Evolutionary conservation across 306 rosid genomes (phyloP).

Genomic region (Vicia villosa): DNA sequence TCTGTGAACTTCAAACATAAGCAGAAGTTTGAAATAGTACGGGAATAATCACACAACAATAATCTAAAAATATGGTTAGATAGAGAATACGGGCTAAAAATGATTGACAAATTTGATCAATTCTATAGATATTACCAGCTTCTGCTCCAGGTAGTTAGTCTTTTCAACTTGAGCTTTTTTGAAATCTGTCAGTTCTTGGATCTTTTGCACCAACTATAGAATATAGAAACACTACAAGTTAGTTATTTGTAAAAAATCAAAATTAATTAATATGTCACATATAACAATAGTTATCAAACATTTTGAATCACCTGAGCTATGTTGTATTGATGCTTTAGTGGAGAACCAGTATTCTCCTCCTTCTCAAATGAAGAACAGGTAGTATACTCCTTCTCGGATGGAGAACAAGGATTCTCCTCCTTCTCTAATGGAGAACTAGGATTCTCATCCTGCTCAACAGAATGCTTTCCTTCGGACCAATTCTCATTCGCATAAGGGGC

Average conservation of each 20-base stretch:
- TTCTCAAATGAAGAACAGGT: background rate
- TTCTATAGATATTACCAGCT: slow-evolving; percentile 59
- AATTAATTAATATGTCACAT: background rate
- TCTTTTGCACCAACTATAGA: slow-evolving; percentile 71
- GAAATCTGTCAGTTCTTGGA: slow-evolving; percentile 60
- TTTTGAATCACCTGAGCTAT: slow-evolving; percentile 55
- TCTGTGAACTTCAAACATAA: background rate
- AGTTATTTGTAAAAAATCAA: slow-evolving; percentile 26
- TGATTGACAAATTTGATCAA: slow-evolving; percentile 13
- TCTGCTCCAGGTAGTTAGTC: slow-evolving; percentile 57
- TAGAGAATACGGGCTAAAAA: slow-evolving; percentile 29
- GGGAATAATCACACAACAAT: slow-evolving; percentile 18
- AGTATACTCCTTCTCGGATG: background rate
- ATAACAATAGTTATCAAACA: slow-evolving; percentile 20
- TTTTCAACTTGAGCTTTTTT: slow-evolving; percentile 51
- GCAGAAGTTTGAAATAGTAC: slow-evolving; percentile 24
- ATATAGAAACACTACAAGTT: slow-evolving; percentile 44
- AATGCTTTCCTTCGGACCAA: slow-evolving; percentile 15
- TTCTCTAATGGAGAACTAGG: background rate
- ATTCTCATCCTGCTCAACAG: background rate
- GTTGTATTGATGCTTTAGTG: slow-evolving; percentile 40
- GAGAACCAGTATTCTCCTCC: slow-evolving; percentile 26
- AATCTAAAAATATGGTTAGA: slow-evolving; percentile 9
- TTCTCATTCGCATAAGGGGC: slow-evolving; percentile 29
- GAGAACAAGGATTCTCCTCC: background rate